A percentile compares a stretch with the other conserved stretches of the same genome.
These are phyloP conservation scores for Mytilinidion resinicola DNA, from an alignment of 495 filamentous ascomycete genomes.

Conservation along the genomic window DNA sequence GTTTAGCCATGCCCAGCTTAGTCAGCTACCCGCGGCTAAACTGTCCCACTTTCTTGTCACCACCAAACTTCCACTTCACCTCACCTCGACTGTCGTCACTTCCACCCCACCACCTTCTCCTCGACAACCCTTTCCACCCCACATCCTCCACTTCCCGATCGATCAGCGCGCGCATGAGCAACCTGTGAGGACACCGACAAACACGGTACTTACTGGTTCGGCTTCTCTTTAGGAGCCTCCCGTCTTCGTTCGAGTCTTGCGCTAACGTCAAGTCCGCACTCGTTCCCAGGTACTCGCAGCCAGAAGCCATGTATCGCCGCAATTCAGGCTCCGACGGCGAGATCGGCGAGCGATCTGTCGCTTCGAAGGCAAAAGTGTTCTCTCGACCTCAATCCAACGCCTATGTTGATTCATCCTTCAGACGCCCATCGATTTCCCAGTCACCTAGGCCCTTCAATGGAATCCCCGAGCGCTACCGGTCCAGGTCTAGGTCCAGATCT, in stretches of 20 bases:
- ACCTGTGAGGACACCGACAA: neutral
- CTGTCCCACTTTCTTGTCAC: too few species aligned
- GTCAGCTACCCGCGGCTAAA: too few species aligned
- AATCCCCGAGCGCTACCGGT: neutral
- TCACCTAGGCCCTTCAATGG: neutral
- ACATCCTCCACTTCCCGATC: neutral
- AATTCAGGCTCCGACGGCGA: constrained; percentile 15
- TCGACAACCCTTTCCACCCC: neutral
- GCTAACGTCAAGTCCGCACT: neutral
- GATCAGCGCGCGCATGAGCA: neutral
- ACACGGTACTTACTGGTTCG: constrained; percentile 1
- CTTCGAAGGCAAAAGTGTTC: constrained; percentile 6
- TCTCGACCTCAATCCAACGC: neutral
- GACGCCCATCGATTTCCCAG: neutral
- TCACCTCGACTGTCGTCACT: neutral
- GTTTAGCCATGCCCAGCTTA: too few species aligned
- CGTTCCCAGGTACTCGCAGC: neutral
- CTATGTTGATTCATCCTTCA: constrained; percentile 12
- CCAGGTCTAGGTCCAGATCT: constrained; percentile 20
- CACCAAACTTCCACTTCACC: too few species aligned
- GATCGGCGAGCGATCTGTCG: constrained; percentile 3
- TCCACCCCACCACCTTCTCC: neutral
- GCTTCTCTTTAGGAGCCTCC: neutral
- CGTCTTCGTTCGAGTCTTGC: neutral
- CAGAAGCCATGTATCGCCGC: neutral